Percentiles rank a stretch among this genome's conserved stretches.
Conservation (phyloP, 257 asterid species). For the Solanum bulbocastanum region DNA sequence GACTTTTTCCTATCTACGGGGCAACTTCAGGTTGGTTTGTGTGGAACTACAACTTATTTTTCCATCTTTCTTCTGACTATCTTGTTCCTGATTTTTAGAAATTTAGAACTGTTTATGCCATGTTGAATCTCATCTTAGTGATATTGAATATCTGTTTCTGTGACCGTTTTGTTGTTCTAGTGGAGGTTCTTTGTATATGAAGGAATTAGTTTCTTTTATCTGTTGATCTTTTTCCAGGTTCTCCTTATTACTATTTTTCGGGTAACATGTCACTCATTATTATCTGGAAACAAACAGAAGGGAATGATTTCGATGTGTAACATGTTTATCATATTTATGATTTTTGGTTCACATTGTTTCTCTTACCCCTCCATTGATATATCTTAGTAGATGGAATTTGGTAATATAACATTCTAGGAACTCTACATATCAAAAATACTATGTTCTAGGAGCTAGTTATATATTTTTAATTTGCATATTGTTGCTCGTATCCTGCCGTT, state of each 20-base stretch:
- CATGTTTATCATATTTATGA: background rate
- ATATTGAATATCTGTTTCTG: background rate
- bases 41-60: conserved; percentile 7
- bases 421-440: background rate
- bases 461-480: background rate
- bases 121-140: background rate
- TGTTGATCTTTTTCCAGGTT: background rate
- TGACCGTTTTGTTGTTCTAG: background rate
- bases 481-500: background rate
- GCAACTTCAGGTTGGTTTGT: conserved; percentile 68
- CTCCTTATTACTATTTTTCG: background rate
- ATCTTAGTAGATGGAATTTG: background rate
- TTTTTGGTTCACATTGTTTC: background rate
- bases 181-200: background rate
- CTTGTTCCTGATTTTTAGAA: background rate
- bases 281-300: background rate
- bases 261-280: background rate
- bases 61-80: background rate
- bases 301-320: background rate
- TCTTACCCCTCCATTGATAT: background rate
- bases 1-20: conserved; percentile 80
- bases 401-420: background rate
- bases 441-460: background rate
- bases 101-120: background rate
- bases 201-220: background rate